Evolutionary conservation across 2,329 filamentous ascomycete species (phyloP).

Genomic region (Mycosphaerella arachidis): DNA sequence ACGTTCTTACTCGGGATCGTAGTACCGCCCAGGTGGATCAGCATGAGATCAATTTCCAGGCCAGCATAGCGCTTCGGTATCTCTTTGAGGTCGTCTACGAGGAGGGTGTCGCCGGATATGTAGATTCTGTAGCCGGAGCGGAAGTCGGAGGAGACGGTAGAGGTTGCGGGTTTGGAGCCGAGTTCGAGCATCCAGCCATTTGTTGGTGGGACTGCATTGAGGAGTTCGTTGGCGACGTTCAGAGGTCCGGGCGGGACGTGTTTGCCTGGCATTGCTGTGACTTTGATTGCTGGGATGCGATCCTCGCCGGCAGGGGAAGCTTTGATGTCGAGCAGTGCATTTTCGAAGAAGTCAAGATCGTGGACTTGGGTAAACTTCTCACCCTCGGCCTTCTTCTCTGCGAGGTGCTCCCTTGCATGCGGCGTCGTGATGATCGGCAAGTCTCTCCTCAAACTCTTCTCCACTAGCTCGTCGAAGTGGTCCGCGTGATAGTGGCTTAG

Average conservation of each 20-base stretch:
- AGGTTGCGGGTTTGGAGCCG: constrained; percentile 39
- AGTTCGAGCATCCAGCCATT: constrained; percentile 66
- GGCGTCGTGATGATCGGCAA: constrained; percentile 62
- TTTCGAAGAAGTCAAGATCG: constrained; percentile 54
- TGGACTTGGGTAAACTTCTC: constrained; percentile 54
- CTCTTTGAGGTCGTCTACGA: constrained; percentile 58
- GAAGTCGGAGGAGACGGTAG: constrained; percentile 29
- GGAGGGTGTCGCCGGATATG: constrained; percentile 62
- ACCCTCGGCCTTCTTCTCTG: constrained; percentile 37
- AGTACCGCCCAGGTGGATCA: constrained; percentile 62
- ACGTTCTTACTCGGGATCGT: constrained; percentile 58
- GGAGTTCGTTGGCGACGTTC: constrained; percentile 44
- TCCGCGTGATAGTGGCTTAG: constrained; percentile 62
- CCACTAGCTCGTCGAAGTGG: constrained; percentile 53
- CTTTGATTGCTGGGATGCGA: constrained; percentile 46
- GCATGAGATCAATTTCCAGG: constrained; percentile 60
- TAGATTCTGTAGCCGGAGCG: constrained; percentile 52
- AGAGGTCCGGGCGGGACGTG: constrained; percentile 51
- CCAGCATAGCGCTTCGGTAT: constrained; percentile 54
- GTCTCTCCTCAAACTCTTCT: constrained; percentile 47
- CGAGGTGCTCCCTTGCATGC: constrained; percentile 54
- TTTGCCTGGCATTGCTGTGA: constrained; percentile 62
- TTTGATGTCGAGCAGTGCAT: constrained; percentile 44
- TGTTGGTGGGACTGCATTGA: constrained; percentile 56
- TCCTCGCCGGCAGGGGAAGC: constrained; percentile 6